phyloP scores from a whole-genome alignment of 441 rosid species.

The Gossypium laxum region DNA sequence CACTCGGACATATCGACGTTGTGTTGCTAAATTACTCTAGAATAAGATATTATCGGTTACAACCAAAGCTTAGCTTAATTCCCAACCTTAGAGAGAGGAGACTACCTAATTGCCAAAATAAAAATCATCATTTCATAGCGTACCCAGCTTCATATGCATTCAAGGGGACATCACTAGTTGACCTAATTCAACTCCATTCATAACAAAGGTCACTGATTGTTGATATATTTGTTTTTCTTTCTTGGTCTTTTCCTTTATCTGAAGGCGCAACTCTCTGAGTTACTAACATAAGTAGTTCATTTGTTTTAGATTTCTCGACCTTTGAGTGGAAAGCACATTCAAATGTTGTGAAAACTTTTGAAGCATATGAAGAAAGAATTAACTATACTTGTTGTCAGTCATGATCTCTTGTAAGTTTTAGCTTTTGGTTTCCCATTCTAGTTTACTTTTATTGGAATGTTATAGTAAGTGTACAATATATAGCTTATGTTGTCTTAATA shows the following conservation, averaged over 20 bases:
- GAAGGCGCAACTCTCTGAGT: slow-evolving; percentile 71
- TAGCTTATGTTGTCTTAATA: not conserved
- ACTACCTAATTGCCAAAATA: too few species aligned
- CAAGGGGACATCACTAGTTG: too few species aligned
- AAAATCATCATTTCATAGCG: too few species aligned
- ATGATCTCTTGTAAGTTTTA: slow-evolving; percentile 61
- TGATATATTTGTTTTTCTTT: not conserved
- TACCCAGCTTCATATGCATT: too few species aligned
- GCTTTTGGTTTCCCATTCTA: not conserved
- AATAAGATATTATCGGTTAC: too few species aligned
- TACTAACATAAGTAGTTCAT: slow-evolving; percentile 30
- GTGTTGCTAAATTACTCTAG: too few species aligned
- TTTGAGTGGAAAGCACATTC: slow-evolving; percentile 82
- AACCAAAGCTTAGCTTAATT: too few species aligned
- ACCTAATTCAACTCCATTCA: too few species aligned
- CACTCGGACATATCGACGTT: slow-evolving; percentile 95
- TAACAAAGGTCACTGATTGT: not conserved
- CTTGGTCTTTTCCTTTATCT: not conserved
- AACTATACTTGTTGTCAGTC: slow-evolving; percentile 78
- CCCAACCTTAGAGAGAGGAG: too few species aligned
- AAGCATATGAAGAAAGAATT: slow-evolving; percentile 73
- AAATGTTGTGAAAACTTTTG: slow-evolving; percentile 72
- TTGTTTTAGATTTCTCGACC: not conserved
- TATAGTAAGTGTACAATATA: not conserved
- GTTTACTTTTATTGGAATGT: not conserved